These are phyloP conservation scores for Trametes cinnabarina DNA, from an alignment of 768 basidiomycete species.

Conservation along the genomic window DNA sequence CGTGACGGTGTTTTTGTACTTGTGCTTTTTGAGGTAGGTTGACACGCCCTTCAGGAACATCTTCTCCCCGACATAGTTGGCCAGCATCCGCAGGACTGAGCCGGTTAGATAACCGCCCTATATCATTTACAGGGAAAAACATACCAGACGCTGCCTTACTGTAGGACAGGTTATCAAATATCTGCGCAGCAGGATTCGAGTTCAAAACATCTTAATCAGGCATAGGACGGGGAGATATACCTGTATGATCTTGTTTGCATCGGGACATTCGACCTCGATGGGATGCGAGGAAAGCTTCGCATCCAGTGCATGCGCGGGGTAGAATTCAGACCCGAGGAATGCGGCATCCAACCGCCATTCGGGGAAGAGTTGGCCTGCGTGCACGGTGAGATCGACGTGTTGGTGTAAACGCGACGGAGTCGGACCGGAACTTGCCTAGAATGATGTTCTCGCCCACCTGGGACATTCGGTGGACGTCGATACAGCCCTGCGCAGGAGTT, in stretches of 20 bases:
- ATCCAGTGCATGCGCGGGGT: conserved; percentile 77
- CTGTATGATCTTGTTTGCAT: conserved; percentile 82
- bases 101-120: too few species aligned
- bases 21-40: conserved; percentile 83
- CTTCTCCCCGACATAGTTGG: conserved; percentile 86
- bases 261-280: conserved; percentile 87
- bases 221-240: conserved; percentile 34
- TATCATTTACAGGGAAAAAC: too few species aligned
- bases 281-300: conserved; percentile 87
- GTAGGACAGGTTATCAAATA: conserved; percentile 87
- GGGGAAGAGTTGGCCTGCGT: too few species aligned
- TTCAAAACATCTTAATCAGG: too few species aligned
- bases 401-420: too few species aligned
- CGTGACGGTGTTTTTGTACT: conserved; percentile 82
- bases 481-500: too few species aligned
- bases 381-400: too few species aligned
- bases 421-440: not conserved
- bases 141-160: conserved; percentile 77
- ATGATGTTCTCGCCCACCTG: not conserved
- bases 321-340: conserved; percentile 79
- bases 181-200: conserved; percentile 45
- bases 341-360: conserved; percentile 83
- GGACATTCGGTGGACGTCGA: too few species aligned
- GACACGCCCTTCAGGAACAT: conserved; percentile 85
- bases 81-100: conserved; percentile 90